Base-by-base conservation (phyloP, 345 rosid genomes). In the Cochlearia excelsa region DNA sequence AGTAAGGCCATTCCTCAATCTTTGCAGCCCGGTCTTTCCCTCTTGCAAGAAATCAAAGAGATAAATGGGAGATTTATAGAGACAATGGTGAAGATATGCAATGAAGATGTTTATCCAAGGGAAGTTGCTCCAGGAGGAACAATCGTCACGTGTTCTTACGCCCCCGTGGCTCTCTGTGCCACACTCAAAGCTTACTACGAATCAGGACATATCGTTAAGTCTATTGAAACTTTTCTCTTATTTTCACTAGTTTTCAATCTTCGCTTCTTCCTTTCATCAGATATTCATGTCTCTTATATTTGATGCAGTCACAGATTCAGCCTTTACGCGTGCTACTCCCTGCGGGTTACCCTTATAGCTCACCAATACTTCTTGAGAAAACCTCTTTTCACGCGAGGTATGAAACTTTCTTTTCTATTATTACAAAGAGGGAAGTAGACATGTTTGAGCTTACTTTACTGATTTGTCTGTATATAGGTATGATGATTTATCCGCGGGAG, bases 311-410 rank as follows among this genome's bases (percentile, higher is more conserved):
- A 10, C 87, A 80, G 53, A 84, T 89, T 73, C 84, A 81, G 67
- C 97, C 97, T 7, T 59, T 89, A 42, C 77, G 81, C 29, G 59
- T 86, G 76, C 81, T 86, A 41, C 79, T 86, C 61, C 95, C 95
- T 6, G 26, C 74, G 40, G 73, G 74, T 74, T 89, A 89, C 54
- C 95, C 97, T 10, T 71, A 64, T 57, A 77, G 84, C 68, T 82
- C 95, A 2, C 89, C 95, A 0, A 54, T 84, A 45, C 65, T 82
- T 10, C 50, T 81, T 8, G 96, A 88, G 64, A 78, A 82, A 45
- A 31, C 79, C 59, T 74, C 81, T 3, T 80, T 61, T 57, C 91
- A 89, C 51, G 72, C 71, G 23, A 77, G 88, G 95, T 84, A 51
- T 65, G 74, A n/a, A 46, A 63, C 7, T 34, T 44, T 26, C 4